Evolutionary conservation across 202 grass and related monocot genomes (phyloP), one percentile per base, ranked within the genome.

Genomic region (Saccharum hybrid): DNA sequence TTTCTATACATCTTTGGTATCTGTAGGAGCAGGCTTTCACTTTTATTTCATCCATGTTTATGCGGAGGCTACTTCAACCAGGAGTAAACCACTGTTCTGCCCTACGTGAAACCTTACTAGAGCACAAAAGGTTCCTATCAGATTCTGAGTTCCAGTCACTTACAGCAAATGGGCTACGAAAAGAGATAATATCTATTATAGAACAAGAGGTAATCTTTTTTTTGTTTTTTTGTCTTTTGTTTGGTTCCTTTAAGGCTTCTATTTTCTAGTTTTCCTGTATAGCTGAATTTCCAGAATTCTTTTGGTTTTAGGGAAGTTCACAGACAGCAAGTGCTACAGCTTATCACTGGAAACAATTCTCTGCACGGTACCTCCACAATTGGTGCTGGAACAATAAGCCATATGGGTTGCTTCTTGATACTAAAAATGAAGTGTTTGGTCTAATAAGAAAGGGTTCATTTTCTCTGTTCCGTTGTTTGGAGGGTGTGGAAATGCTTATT

Each of bases 41-140:
- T 88, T 93, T 98, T 84, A 86, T 98, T 49, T 98, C 96, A 78
- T 93, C 89, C 28, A 93, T 95, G 83, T 95, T 95, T 93, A 57
- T 95, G 85, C 85, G 90, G 79, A 98, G 96, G 77, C 81, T 98
- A 75, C 87, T 98, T 71, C 96, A 95, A 92, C 90, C 96, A 7
- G 96, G 92, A 77, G 89, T 98, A 57, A 86, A 90, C 79, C 92
- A 95, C 68, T 79, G 85, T 91, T 87, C 81, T 85, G 89, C 96
- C 74, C 89, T 98, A 45, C 89, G 90, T 66, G 83, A 94, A 83
- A 95, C 91, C 72, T 91, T 98, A 69, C 43, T 90, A 72, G 92
- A 98, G 87, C 80, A 98, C 66, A 98, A 93, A 72, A 94, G 87
- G 72, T 93, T 91, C 71, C 78, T 98, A 39, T 95, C 96, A 10